Conservation (phyloP, 31 red algal species). For the Asparagopsis taxiformis region DNA sequence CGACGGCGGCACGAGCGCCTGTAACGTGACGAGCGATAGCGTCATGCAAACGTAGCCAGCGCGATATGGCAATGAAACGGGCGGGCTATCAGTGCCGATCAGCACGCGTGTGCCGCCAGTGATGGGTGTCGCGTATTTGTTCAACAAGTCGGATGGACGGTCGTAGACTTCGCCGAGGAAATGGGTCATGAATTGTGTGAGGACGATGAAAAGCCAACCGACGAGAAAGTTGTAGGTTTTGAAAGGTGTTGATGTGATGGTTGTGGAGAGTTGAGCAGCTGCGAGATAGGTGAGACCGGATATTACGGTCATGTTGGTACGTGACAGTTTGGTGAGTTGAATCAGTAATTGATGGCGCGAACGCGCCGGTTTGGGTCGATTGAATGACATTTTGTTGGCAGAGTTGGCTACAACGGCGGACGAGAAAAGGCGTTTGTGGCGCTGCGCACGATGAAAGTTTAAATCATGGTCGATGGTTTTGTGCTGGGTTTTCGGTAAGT, state of each 20-base stretch:
- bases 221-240: not conserved
- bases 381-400: too few relatives aligned
- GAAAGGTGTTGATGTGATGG: too few relatives aligned
- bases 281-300: conserved; percentile 24
- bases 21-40: not conserved
- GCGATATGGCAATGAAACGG: not conserved
- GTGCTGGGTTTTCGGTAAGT: too few relatives aligned
- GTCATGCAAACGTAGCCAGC: not conserved
- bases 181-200: conserved; percentile 48
- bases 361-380: too few relatives aligned
- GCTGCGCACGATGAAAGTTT: too few relatives aligned
- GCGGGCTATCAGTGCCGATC: not conserved
- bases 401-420: too few relatives aligned
- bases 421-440: too few relatives aligned
- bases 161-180: conserved; percentile 51
- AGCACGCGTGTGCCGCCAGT: conserved; percentile 56
- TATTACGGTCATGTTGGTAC: conserved; percentile 20
- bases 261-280: not conserved
- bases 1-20: conserved; percentile 5
- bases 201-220: conserved; percentile 22
- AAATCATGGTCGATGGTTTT: too few relatives aligned
- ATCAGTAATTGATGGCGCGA: too few relatives aligned
- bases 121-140: conserved; percentile 15
- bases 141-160: conserved; percentile 37
- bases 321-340: too few relatives aligned